Evolutionary conservation across 2,329 filamentous ascomycete species (phyloP).

Genomic region (Scorias spongiosa): DNA sequence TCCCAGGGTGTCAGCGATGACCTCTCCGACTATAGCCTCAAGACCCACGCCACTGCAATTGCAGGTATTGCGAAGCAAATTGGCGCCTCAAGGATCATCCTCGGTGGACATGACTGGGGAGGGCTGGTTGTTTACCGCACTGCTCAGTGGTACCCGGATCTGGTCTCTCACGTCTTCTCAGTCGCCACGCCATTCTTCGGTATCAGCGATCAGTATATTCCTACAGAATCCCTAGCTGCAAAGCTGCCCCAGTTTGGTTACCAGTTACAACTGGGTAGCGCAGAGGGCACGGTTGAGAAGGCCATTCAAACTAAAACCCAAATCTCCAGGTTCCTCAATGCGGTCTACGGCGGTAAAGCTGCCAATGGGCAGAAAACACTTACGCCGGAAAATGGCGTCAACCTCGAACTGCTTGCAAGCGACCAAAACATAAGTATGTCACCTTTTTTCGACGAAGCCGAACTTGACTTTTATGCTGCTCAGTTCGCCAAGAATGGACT

Average conservation of each 20-base stretch:
- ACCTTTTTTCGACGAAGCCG: constrained; percentile 48
- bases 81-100: constrained; percentile 46
- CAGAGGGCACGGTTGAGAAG: constrained; percentile 35
- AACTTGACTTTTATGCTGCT: constrained; percentile 61
- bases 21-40: constrained; percentile 51
- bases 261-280: constrained; percentile 57
- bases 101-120: constrained; percentile 79
- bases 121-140: constrained; percentile 62
- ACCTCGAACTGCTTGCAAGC: constrained; percentile 45
- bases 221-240: constrained; percentile 45
- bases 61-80: constrained; percentile 51
- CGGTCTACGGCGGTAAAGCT: constrained; percentile 52
- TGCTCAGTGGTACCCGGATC: constrained; percentile 55
- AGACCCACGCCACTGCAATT: constrained; percentile 60
- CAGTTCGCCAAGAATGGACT: constrained; percentile 60
- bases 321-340: constrained; percentile 55
- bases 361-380: constrained; percentile 43
- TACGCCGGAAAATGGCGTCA: constrained; percentile 43
- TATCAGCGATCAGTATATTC: constrained; percentile 30
- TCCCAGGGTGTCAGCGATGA: constrained; percentile 9
- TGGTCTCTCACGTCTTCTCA: constrained; percentile 61
- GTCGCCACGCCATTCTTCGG: constrained; percentile 60
- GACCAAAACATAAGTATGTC: constrained; percentile 34
- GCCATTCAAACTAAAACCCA: constrained; percentile 34
- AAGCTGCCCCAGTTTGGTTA: constrained; percentile 60